A percentile compares a stretch with the other conserved stretches of the same genome.
These are phyloP conservation scores for Amesomyces nigricolor DNA, from an alignment of 2,329 filamentous ascomycete species.

Conservation along the genomic window DNA sequence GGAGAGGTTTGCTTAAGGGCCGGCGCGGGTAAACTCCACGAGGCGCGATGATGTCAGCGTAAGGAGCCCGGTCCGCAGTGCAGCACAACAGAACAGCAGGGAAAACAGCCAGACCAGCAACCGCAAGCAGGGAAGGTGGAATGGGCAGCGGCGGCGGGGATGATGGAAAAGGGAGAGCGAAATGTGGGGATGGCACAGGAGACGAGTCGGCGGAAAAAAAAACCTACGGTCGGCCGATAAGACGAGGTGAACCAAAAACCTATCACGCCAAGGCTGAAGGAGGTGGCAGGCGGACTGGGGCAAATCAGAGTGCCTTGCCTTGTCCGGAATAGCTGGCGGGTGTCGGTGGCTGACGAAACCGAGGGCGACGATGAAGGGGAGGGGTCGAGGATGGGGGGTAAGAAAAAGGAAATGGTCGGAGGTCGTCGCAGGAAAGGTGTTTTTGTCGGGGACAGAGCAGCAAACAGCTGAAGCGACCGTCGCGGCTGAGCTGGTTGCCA, in stretches of 20 bases:
- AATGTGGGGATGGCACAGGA: constrained; percentile 13
- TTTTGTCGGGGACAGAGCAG: background rate
- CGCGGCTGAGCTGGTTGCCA: background rate
- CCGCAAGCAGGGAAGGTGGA: background rate
- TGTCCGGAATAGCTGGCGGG: constrained; percentile 5
- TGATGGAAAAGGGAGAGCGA: constrained; percentile 1
- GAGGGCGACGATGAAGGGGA: too few species aligned
- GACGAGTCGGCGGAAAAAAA: constrained; percentile 6
- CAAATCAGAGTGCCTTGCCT: background rate
- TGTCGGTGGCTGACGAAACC: background rate
- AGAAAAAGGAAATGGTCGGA: background rate
- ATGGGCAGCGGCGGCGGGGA: background rate
- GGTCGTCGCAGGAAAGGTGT: background rate
- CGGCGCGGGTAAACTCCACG: constrained; percentile 9
- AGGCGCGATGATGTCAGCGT: constrained; percentile 25
- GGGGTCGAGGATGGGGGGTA: background rate
- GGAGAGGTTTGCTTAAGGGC: constrained; percentile 4
- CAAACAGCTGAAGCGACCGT: too few species aligned
- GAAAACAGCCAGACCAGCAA: background rate
- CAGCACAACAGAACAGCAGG: too few species aligned
- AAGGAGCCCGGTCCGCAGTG: background rate
- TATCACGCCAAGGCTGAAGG: constrained; percentile 21
- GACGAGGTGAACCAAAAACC: constrained; percentile 7
- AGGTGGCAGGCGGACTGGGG: constrained; percentile 1
- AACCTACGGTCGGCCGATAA: constrained; percentile 21